Conservation (phyloP, 176 grass and related monocot genomes). For the Zoysia japonica region DNA sequence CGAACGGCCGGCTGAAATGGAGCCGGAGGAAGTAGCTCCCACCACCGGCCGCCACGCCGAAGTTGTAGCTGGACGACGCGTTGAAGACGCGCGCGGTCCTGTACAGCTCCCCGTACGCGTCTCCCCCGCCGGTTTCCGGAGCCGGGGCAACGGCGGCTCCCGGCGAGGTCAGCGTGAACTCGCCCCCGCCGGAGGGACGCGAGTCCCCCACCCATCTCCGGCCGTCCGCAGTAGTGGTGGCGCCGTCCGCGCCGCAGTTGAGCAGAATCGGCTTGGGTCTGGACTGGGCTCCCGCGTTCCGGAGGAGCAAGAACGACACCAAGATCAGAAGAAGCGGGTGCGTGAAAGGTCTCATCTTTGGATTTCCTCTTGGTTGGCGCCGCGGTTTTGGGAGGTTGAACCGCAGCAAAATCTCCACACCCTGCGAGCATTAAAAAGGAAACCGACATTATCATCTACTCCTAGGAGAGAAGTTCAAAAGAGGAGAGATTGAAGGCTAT, state of each 20-base stretch:
- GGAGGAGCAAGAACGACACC: background rate
- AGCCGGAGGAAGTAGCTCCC: slow-evolving; percentile 83
- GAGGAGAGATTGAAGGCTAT: background rate
- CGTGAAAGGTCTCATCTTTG: slow-evolving; percentile 30
- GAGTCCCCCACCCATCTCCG: slow-evolving; percentile 71
- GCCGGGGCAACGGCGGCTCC: slow-evolving; percentile 44
- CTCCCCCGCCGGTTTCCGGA: slow-evolving; percentile 27
- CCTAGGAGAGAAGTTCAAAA: background rate
- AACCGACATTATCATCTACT: background rate
- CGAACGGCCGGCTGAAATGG: slow-evolving; percentile 72
- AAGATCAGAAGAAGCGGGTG: slow-evolving; percentile 21
- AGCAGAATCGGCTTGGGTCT: slow-evolving; percentile 45
- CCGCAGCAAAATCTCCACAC: background rate
- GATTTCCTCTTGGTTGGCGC: background rate
- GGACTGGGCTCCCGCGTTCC: slow-evolving; percentile 16
- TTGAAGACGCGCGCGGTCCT: slow-evolving; percentile 70
- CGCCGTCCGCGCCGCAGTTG: slow-evolving; percentile 64
- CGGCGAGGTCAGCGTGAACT: slow-evolving; percentile 60
- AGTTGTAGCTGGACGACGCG: slow-evolving; percentile 53
- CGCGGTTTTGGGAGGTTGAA: slow-evolving; percentile 14
- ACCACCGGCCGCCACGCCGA: slow-evolving; percentile 50
- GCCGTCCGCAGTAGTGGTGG: slow-evolving; percentile 38
- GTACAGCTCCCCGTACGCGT: slow-evolving; percentile 57
- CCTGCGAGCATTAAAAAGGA: background rate
- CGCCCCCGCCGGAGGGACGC: slow-evolving; percentile 6